Conservation (phyloP, 306 rosid genomes). For the Dryas drummondii region DNA sequence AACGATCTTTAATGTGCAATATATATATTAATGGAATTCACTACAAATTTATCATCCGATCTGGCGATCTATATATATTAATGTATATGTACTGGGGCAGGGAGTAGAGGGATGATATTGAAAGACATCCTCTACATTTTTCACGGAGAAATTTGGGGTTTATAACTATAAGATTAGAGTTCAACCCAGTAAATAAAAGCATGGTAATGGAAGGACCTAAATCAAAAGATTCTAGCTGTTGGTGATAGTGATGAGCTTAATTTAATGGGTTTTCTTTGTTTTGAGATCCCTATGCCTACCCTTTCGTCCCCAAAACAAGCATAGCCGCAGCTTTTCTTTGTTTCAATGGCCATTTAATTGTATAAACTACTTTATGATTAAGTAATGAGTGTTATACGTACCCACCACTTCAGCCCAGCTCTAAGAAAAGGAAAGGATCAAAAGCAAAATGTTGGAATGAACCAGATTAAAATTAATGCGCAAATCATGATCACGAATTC, state of each 20-base stretch:
- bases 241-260: too few species aligned
- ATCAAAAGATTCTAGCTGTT: too few species aligned
- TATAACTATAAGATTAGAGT: too few species aligned
- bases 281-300: conserved; percentile 7
- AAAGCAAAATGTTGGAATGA: not conserved
- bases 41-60: not conserved
- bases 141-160: too few species aligned
- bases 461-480: not conserved
- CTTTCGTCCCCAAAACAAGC: not conserved
- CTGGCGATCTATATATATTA: too few species aligned
- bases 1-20: too few species aligned
- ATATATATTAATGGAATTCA: too few species aligned
- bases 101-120: too few species aligned
- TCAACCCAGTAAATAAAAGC: too few species aligned
- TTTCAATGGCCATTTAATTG: not conserved
- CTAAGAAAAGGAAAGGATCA: not conserved
- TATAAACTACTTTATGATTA: not conserved
- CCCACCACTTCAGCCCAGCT: not conserved
- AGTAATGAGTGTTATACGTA: not conserved
- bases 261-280: not conserved
- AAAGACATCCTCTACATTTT: too few species aligned
- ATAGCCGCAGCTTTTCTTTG: not conserved
- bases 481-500: not conserved
- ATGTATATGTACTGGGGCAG: too few species aligned
- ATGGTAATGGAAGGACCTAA: too few species aligned